Evolutionary conservation across 305 asterid species (phyloP).

Genomic region (Salvia sclarea): DNA sequence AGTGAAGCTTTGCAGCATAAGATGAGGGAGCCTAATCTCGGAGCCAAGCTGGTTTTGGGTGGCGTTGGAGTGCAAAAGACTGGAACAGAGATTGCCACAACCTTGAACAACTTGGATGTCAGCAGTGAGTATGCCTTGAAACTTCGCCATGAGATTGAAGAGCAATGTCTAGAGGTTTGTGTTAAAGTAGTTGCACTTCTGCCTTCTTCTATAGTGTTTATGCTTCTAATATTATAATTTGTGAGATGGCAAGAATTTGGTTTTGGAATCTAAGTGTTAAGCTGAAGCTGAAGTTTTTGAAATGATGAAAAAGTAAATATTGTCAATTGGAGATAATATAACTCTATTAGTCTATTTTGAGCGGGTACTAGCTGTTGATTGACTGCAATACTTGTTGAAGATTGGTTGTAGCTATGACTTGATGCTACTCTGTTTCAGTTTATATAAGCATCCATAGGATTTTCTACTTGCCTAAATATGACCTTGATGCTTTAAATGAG

Average conservation of each 20-base stretch:
- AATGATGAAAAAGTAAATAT: constrained; percentile 16
- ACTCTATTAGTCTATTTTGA: not conserved
- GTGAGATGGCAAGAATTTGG: not conserved
- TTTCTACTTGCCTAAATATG: constrained; percentile 4
- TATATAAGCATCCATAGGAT: constrained; percentile 17
- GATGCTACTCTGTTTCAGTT: constrained; percentile 17
- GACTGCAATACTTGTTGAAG: not conserved
- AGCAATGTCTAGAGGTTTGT: constrained; percentile 81
- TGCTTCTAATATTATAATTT: constrained; percentile 19
- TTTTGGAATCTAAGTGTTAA: constrained; percentile 1
- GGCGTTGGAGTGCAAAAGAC: constrained; percentile 89
- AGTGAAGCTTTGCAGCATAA: constrained; percentile 88
- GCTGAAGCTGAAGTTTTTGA: constrained; percentile 18
- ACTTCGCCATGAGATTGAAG: constrained; percentile 87
- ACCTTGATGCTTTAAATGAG: constrained; percentile 4
- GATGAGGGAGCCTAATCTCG: constrained; percentile 84
- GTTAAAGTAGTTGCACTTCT: not conserved
- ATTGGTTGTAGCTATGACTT: constrained; percentile 3
- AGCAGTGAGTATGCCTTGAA: constrained; percentile 86
- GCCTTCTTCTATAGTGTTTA: not conserved
- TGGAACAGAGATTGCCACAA: constrained; percentile 83
- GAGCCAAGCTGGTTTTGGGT: constrained; percentile 80
- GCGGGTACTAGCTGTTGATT: constrained; percentile 1
- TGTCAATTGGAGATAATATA: not conserved
- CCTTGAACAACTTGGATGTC: constrained; percentile 88